Evolutionary conservation across 176 grass and related monocot genomes (phyloP).

Genomic region (Eragrostis curvula): DNA sequence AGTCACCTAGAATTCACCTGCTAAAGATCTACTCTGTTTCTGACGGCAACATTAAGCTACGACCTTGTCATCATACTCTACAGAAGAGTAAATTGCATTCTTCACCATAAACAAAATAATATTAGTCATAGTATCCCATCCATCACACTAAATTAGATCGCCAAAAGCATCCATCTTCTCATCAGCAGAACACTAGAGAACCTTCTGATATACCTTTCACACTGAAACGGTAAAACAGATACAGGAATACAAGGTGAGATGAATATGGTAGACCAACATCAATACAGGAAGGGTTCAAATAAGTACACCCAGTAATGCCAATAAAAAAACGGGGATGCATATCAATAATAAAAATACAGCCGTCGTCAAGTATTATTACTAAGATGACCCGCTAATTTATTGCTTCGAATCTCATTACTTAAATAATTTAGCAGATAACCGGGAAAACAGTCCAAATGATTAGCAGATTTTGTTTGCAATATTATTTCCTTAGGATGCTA

Average conservation of each 20-base stretch:
- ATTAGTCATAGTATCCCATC: neutral
- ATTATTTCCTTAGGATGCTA: neutral
- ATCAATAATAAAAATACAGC: neutral
- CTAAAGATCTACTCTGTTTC: conserved; percentile 1
- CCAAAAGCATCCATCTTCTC: neutral
- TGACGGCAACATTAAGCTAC: neutral
- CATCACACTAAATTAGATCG: neutral
- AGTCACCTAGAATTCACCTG: neutral
- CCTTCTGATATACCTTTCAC: neutral
- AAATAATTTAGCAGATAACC: neutral
- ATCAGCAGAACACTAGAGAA: neutral
- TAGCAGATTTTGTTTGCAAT: neutral
- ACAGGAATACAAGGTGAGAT: neutral
- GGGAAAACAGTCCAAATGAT: neutral
- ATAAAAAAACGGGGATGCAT: neutral
- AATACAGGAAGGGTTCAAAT: neutral
- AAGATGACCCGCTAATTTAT: neutral
- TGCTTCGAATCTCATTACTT: neutral
- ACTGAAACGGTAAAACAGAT: conserved; percentile 1
- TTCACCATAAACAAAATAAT: neutral
- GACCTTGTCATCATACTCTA: neutral
- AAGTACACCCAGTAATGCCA: neutral
- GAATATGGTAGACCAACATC: neutral
- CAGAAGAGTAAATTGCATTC: neutral
- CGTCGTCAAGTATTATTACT: neutral